Evolutionary conservation across 75 land plant genomes (phyloP), one percentile per base, ranked within the genome.

Genomic region (Cupressus sempervirens): DNA sequence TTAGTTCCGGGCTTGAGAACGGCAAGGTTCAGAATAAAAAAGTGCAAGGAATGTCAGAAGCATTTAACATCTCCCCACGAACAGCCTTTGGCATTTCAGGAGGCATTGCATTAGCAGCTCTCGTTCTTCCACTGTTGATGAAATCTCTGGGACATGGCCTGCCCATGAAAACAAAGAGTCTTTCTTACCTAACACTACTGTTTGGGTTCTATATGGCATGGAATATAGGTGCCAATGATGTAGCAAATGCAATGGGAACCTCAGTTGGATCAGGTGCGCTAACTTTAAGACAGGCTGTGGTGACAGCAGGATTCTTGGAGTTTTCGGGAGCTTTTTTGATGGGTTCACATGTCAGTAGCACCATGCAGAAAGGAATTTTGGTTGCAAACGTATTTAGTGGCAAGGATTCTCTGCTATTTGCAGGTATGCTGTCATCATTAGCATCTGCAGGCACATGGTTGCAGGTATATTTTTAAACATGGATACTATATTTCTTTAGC

Each of bases 231-330:
- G 99, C 99, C 41, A 97, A 97, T 86, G 98, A 97, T 84, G 99
- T 97, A 67, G 99, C 99, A 11, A 97, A 97, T 88, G 99, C 99
- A 7, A 97, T 97, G 99, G 99, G 99, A 77, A 97, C 99, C 13
- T 97, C 98, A 34, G 99, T 97, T 23, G 99, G 99, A 1, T 96
- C 98, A 8, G 99, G 99, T 12, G 99, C 99, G 3, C 86, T 98
- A 83, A 85, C 95, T 40, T 88, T 96, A 36, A 85, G 96, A 83
- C 98, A 98, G 88, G 98, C 98, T 30, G 98, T 98, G 87, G 12
- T 98, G 76, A 92, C 92, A 4, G 98, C 98, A 9, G 96, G 92
- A 26, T 87, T 94, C 80, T 86, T 98, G 85, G 99, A 98, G 87
- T 98, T 96, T 77, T 88, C 90, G 1, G 99, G 99, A 29, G 99